Evolutionary conservation across 441 rosid genomes (phyloP), one percentile per base, ranked within the genome.

Genomic region (Populus hybrid): DNA sequence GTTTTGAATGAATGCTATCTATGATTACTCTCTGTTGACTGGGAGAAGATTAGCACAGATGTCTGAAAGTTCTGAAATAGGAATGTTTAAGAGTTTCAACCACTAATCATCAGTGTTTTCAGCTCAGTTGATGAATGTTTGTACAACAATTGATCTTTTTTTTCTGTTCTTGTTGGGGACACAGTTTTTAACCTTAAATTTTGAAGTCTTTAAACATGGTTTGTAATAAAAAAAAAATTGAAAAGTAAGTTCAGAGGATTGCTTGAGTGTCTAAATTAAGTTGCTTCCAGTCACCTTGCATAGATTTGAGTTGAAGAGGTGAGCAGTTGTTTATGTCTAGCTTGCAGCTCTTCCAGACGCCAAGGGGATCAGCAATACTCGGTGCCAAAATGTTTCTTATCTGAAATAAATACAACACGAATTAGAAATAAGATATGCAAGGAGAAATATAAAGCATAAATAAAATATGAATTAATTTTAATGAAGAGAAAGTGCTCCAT

Each of bases 331-430:
- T 88, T 79, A 92, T 85, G 79, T 90, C 88, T 36, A 88, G 89
- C 86, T 93, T 89, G 86, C 99, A 95, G 85, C 83, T 81, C 29
- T 83, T 87, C 99, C 99, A 95, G 78, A 80, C 29, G 68, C 98
- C 95, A 33, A 73, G 83, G 5, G 94, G 97, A 85, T 93, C 99
- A 59, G 94, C 95, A 2, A 74, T 91, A 21, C 82, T 88, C 0
- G 99, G 97, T 38, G 97, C 98, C 86, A 93, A 84, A 76, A 89
- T 88, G 80, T 93, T 93, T 88, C 85, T 90, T 65, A 95, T 91
- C 99, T 95, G 85, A 35, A 80, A 14, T 2, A 31, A 64, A 7
- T 12, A 45, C 28, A 23, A 5, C 2, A 64, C 72, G 23, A 67
- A 77, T 76, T 59, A 82, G 68, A 78, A 31, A 76, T 45, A 14